phyloP scores from a whole-genome alignment of 768 basidiomycete genomes.

The Phlebiopsis gigantea region DNA sequence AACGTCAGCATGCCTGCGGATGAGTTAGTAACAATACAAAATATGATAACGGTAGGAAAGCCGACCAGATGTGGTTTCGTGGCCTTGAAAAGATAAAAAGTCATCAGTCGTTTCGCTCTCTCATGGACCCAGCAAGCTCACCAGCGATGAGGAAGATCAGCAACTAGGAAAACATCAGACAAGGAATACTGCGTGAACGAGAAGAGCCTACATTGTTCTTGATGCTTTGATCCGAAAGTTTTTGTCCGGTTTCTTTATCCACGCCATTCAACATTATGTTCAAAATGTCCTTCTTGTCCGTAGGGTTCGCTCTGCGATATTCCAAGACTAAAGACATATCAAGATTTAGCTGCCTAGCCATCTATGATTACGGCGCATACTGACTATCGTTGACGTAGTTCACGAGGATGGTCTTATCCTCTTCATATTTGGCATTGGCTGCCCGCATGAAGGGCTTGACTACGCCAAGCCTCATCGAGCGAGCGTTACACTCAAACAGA shows the following conservation, averaged over 20 bases:
- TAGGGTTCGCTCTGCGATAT: slow-evolving; percentile 33
- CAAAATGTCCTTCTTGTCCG: slow-evolving; percentile 38
- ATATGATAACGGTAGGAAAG: background rate
- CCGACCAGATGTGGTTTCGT: slow-evolving; percentile 33
- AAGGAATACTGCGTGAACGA: background rate
- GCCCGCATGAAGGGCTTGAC: slow-evolving; percentile 31
- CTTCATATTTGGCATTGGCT: slow-evolving; percentile 33
- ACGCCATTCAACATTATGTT: slow-evolving; percentile 40
- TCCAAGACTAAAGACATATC: slow-evolving; percentile 28
- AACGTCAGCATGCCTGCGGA: slow-evolving; percentile 33
- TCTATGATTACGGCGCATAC: too few relatives aligned
- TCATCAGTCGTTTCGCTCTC: too few relatives aligned
- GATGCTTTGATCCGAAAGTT: slow-evolving; percentile 37
- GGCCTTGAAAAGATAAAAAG: slow-evolving; percentile 22
- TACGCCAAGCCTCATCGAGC: slow-evolving; percentile 30
- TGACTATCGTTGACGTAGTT: slow-evolving; percentile 35
- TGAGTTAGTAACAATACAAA: background rate
- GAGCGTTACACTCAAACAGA: slow-evolving; percentile 32
- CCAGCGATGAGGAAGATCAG: slow-evolving; percentile 48
- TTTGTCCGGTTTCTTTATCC: slow-evolving; percentile 39
- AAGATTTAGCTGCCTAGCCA: background rate
- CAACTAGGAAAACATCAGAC: slow-evolving; percentile 22
- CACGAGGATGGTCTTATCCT: slow-evolving; percentile 34
- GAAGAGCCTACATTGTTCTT: slow-evolving; percentile 32
- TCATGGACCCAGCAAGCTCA: slow-evolving; percentile 16